These are phyloP conservation scores for Annulohypoxylon stygium DNA, from an alignment of 495 filamentous ascomycete genomes.

Conservation along the genomic window DNA sequence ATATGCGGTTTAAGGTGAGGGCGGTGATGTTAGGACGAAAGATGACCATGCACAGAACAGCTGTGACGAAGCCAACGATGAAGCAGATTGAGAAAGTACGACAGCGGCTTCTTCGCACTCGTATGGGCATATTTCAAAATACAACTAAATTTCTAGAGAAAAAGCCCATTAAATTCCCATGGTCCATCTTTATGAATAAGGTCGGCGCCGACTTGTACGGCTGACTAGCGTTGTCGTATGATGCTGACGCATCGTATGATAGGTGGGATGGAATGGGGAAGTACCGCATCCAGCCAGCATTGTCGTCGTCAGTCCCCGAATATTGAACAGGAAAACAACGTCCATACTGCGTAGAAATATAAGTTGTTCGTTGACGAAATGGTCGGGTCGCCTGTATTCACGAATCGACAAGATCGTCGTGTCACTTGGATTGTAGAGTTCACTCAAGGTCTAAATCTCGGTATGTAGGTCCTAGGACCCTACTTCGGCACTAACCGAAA, in stretches of 20 bases:
- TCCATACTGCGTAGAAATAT: neutral
- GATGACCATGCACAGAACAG: constrained; percentile 46
- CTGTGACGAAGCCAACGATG: constrained; percentile 41
- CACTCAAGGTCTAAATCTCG: neutral
- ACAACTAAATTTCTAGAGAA: neutral
- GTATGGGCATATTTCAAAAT: constrained; percentile 22
- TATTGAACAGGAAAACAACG: neutral
- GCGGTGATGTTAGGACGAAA: constrained; percentile 20
- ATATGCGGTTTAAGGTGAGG: constrained; percentile 18
- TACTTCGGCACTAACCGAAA: neutral
- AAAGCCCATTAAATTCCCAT: neutral
- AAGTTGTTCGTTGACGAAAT: neutral
- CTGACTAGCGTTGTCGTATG: constrained; percentile 33
- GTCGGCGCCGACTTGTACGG: constrained; percentile 16
- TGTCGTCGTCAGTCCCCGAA: constrained; percentile 16
- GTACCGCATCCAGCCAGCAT: constrained; percentile 14
- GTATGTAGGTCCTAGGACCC: neutral
- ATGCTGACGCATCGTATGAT: constrained; percentile 43
- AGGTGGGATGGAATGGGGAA: constrained; percentile 38
- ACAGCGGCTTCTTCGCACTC: constrained; percentile 41
- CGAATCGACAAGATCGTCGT: neutral
- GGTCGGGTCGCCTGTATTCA: neutral
- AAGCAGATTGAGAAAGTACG: constrained; percentile 41
- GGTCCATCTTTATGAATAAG: constrained; percentile 26
- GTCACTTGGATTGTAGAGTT: neutral